Evolutionary conservation across 2,329 filamentous ascomycete species (phyloP).

Genomic region (Talaromyces pinophilus): DNA sequence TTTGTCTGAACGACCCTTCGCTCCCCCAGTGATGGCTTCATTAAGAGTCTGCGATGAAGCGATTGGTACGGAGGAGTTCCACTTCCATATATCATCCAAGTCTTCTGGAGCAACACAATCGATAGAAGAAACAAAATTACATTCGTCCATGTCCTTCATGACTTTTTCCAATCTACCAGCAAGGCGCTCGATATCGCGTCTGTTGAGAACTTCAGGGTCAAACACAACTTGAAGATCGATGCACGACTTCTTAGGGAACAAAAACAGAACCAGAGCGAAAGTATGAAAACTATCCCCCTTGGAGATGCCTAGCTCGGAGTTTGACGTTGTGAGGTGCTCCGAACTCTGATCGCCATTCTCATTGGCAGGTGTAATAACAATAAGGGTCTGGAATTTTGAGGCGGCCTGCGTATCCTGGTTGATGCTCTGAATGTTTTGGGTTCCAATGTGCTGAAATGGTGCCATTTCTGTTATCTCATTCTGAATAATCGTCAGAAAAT

Average conservation of each 20-base stretch:
- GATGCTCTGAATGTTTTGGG: conserved; percentile 39
- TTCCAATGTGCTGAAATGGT: conserved; percentile 34
- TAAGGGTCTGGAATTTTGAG: conserved; percentile 13
- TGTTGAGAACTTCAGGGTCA: background rate
- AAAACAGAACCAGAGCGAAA: background rate
- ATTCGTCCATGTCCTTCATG: background rate
- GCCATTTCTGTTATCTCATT: background rate
- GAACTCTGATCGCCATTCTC: background rate
- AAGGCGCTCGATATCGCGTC: background rate
- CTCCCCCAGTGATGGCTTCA: background rate
- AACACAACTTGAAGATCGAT: background rate
- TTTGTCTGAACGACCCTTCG: background rate
- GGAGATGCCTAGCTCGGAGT: background rate
- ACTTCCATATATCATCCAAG: background rate
- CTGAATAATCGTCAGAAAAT: background rate
- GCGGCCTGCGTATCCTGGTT: conserved; percentile 8
- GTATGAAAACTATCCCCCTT: background rate
- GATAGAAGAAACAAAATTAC: background rate
- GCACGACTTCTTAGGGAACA: background rate
- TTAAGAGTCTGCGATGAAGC: background rate
- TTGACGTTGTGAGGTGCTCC: background rate
- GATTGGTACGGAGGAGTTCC: background rate
- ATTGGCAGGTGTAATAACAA: background rate
- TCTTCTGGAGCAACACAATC: background rate
- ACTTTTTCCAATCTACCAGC: background rate